phyloP scores from a whole-genome alignment of 139 green algal genomes.

The Closterium sp. region DNA sequence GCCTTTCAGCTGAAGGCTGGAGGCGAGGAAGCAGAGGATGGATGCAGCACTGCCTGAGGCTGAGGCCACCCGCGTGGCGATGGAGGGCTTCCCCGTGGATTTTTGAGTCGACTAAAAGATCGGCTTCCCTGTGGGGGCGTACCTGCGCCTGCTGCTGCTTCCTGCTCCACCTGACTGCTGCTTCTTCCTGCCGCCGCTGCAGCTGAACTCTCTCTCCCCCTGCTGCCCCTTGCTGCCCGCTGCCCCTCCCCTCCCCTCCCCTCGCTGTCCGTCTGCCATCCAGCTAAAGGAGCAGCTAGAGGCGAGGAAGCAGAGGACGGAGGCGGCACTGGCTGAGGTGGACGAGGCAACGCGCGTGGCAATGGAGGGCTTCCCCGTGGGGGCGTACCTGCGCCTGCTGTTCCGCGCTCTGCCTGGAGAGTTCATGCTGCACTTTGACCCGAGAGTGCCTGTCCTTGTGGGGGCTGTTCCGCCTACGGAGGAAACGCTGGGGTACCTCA shows the following conservation, averaged over 20 bases:
- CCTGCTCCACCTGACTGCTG: too few species aligned
- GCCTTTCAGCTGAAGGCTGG: constrained; percentile 76
- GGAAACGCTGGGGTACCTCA: constrained; percentile 79
- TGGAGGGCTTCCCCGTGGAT: constrained; percentile 84
- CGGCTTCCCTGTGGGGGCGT: too few species aligned
- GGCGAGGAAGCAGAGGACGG: constrained; percentile 59
- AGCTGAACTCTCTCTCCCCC: too few species aligned
- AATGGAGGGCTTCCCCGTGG: constrained; percentile 83
- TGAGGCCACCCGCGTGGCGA: constrained; percentile 59
- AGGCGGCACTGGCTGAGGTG: constrained; percentile 75
- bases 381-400: constrained; percentile 83
- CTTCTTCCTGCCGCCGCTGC: too few species aligned
- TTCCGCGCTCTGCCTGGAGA: constrained; percentile 87
- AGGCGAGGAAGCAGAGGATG: constrained; percentile 58
- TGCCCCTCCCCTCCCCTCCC: too few species aligned
- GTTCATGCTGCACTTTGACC: constrained; percentile 79
- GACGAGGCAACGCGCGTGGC: constrained; percentile 62
- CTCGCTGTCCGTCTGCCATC: neutral
- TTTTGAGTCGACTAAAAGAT: too few species aligned
- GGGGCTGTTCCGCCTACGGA: constrained; percentile 78
- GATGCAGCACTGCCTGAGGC: constrained; percentile 75
- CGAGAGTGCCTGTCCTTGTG: constrained; percentile 77
- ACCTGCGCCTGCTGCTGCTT: constrained; percentile 84
- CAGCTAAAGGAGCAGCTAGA: constrained; percentile 83
- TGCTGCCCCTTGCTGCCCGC: too few species aligned